These are phyloP conservation scores for Lichtheimia ornata DNA, from an alignment of 371 early-diverging fungal species.

Conservation along the genomic window DNA sequence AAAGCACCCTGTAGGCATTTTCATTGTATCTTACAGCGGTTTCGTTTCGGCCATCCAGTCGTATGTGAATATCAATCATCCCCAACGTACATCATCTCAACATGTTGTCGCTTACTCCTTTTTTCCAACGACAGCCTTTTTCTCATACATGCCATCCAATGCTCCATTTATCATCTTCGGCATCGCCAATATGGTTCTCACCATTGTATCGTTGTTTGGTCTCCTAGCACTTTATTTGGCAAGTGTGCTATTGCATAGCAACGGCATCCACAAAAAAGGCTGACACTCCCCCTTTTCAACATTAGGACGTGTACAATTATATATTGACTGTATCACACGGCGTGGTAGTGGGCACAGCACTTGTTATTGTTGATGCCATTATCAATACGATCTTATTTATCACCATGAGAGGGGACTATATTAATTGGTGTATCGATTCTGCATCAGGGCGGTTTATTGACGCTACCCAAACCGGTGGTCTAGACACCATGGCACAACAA, in stretches of 20 bases:
- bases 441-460: conserved; percentile 6
- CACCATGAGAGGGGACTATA: conserved; percentile 10
- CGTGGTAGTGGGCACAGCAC: conserved; percentile 10
- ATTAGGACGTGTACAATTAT: too few species aligned
- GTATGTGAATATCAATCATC: conserved; percentile 9
- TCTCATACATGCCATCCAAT: conserved; percentile 9
- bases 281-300: too few species aligned
- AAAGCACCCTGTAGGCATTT: conserved; percentile 6
- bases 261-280: too few species aligned
- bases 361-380: conserved; percentile 18
- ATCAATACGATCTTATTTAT: conserved; percentile 22
- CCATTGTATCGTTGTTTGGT: conserved; percentile 8
- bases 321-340: neutral
- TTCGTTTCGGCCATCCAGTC: conserved; percentile 20
- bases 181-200: conserved; percentile 16
- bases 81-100: too few species aligned
- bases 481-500: neutral
- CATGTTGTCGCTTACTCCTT: too few species aligned
- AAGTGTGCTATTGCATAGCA: neutral
- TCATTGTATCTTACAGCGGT: conserved; percentile 20
- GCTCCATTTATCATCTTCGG: conserved; percentile 20
- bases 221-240: conserved; percentile 14
- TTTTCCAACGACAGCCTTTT: conserved; percentile 15
- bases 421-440: conserved; percentile 15
- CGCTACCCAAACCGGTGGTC: neutral